These are phyloP conservation scores for Mucor piriformis DNA, from an alignment of 371 early-diverging fungal genomes.

Conservation along the genomic window DNA sequence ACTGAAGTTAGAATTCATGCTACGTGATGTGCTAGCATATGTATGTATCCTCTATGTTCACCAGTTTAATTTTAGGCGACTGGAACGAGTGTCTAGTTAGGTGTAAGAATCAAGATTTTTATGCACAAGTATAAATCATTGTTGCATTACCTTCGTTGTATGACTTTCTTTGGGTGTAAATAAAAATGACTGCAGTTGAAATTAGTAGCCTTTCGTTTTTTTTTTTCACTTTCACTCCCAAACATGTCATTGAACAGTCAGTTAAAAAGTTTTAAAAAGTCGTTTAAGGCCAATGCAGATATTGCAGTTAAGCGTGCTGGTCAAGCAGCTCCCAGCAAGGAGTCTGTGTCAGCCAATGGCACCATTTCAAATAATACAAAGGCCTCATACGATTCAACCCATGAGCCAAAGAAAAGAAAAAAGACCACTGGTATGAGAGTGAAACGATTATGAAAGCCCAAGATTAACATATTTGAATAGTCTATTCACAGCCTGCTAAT, in stretches of 20 bases:
- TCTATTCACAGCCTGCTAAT: conserved; percentile 63
- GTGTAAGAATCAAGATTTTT: no score
- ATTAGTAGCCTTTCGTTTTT: conserved; percentile 3
- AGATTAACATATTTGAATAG: conserved; percentile 14
- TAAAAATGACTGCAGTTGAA: background rate
- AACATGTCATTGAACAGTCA: conserved; percentile 31
- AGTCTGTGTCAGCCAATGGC: conserved; percentile 9
- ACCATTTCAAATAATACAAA: conserved; percentile 45
- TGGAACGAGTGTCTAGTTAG: no score
- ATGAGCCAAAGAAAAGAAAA: conserved; percentile 34
- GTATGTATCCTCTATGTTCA: no score
- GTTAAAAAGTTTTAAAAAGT: conserved; percentile 46
- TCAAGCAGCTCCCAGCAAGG: conserved; percentile 15
- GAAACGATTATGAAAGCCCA: background rate
- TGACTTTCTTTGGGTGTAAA: no score
- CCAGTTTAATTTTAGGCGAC: no score
- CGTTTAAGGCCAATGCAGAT: conserved; percentile 40
- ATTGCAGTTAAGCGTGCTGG: conserved; percentile 47
- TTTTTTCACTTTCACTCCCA: conserved; percentile 1
- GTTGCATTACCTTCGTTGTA: no score
- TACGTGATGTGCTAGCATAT: no score
- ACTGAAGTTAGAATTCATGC: no score
- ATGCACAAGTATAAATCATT: no score
- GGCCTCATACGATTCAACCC: conserved; percentile 34
- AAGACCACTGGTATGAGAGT: conserved; percentile 36